Percentiles rank a stretch among this genome's conserved stretches.
Conservation (phyloP, 768 basidiomycete species). For the Leccinellum albellum region DNA sequence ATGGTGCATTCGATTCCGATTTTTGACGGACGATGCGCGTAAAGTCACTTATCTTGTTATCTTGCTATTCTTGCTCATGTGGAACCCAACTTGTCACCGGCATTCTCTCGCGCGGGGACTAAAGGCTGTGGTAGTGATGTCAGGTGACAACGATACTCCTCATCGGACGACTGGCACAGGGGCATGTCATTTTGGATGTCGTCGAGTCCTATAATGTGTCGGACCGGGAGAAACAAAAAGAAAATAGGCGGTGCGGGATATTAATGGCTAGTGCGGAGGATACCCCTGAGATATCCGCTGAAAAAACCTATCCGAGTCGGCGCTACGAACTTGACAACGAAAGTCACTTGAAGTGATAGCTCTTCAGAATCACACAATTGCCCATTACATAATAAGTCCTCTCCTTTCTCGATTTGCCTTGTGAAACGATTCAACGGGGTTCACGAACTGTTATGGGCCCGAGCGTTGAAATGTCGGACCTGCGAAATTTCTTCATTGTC, state of each 20-base stretch:
- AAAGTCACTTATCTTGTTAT: not conserved
- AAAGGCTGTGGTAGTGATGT: not conserved
- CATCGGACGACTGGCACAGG: not conserved
- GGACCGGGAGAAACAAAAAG: not conserved
- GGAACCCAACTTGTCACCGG: not conserved
- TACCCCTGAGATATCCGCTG: no score
- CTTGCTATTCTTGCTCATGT: not conserved
- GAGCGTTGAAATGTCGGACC: no score
- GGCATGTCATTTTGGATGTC: not conserved
- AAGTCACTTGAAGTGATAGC: no score
- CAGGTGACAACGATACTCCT: no score
- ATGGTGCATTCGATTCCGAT: slow-evolving; percentile 29
- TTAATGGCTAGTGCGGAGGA: not conserved
- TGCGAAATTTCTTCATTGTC: no score
- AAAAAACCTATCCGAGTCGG: no score
- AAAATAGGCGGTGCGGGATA: not conserved
- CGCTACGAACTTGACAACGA: no score
- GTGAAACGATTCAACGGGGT: no score
- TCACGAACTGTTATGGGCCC: no score
- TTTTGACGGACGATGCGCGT: slow-evolving; percentile 11
- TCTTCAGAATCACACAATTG: no score
- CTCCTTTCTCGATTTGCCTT: no score
- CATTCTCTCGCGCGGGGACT: not conserved
- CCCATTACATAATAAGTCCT: no score
- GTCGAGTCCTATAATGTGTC: not conserved